phyloP scores from a whole-genome alignment of 106 monocot species.

The Xerophyta viscosa region DNA sequence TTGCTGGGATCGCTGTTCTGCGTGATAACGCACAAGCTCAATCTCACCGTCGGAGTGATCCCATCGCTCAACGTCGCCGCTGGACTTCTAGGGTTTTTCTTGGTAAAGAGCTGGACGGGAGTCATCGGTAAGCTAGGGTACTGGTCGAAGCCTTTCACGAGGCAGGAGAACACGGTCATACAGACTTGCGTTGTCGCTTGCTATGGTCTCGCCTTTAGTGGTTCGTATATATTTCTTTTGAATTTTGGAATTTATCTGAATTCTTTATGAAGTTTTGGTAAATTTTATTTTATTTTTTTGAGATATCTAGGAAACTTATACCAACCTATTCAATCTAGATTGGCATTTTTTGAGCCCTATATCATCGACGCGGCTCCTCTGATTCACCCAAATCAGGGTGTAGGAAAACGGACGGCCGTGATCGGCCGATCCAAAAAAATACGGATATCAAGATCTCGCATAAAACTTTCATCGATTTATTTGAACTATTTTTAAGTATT shows the following conservation, averaged over 20 bases:
- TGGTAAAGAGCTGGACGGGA: constrained; percentile 74
- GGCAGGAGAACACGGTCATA: constrained; percentile 94
- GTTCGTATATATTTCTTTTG: constrained; percentile 17
- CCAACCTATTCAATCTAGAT: too few relatives aligned
- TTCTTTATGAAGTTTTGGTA: background rate
- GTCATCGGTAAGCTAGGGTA: constrained; percentile 44
- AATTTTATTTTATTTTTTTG: background rate
- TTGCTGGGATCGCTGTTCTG: constrained; percentile 81
- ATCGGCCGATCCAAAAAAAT: too few relatives aligned
- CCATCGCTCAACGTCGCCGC: constrained; percentile 96
- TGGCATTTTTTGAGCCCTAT: too few relatives aligned
- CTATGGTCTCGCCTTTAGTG: constrained; percentile 88
- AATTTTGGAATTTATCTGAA: background rate
- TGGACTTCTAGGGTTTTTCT: constrained; percentile 81
- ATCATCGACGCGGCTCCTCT: too few relatives aligned
- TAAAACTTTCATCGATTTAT: too few relatives aligned
- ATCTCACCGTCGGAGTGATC: constrained; percentile 90
- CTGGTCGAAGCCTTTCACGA: constrained; percentile 49
- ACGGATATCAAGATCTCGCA: too few relatives aligned
- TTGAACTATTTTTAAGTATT: too few relatives aligned
- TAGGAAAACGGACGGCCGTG: too few relatives aligned
- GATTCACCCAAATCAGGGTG: too few relatives aligned
- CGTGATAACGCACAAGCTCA: constrained; percentile 94
- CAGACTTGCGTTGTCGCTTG: constrained; percentile 99
- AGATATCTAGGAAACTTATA: too few relatives aligned